Percentiles rank a stretch among this genome's conserved stretches.
Conservation (phyloP, 208 protist species). For the Porcisia deanei region DNA sequence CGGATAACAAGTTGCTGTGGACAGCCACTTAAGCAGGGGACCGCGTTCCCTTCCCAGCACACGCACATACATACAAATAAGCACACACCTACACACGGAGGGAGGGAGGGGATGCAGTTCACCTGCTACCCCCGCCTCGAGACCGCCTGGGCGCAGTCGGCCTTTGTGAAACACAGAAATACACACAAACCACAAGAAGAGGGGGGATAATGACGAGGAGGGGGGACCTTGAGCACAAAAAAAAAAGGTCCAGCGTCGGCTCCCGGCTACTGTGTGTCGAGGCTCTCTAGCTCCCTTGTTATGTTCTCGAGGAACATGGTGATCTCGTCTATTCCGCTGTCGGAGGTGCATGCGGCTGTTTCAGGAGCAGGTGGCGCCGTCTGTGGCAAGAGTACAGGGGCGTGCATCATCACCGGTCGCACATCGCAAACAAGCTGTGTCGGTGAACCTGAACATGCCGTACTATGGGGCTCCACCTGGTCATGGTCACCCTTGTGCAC, state of each 20-base stretch:
- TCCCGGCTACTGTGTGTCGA: constrained; percentile 23
- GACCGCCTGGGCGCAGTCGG: background rate
- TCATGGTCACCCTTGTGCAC: background rate
- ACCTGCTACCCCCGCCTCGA: background rate
- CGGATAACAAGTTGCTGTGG: no score
- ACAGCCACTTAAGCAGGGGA: no score
- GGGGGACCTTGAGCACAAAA: background rate
- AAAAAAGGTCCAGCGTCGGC: no score
- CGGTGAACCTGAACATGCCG: background rate
- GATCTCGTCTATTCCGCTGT: constrained; percentile 34
- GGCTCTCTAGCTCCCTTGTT: constrained; percentile 67
- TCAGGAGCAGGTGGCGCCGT: background rate
- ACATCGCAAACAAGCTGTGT: background rate
- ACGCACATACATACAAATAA: background rate
- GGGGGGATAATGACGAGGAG: constrained; percentile 9
- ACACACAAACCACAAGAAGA: background rate
- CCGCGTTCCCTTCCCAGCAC: background rate
- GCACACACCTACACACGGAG: background rate
- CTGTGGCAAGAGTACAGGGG: constrained; percentile 2
- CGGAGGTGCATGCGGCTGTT: background rate
- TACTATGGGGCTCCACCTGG: background rate
- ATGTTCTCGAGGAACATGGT: constrained; percentile 76
- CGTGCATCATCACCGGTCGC: constrained; percentile 8
- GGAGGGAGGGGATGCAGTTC: background rate
- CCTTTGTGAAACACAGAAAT: background rate